Evolutionary conservation across 192 early-diverging fungal species (phyloP), one percentile per base, ranked within the genome.

Genomic region (Backusella parvicylindrica): DNA sequence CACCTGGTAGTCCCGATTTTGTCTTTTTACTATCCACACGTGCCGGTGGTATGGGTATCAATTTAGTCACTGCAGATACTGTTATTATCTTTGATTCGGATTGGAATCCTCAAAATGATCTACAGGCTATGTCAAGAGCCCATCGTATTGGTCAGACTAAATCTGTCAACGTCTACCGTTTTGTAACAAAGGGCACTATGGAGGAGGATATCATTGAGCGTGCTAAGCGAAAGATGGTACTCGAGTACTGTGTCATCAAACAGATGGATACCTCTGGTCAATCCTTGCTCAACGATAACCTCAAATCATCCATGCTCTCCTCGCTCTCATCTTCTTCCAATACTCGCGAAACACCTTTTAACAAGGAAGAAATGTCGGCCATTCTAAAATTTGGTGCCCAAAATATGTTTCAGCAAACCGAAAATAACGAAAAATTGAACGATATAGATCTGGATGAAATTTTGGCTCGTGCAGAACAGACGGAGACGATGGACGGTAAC

Each of bases 221-320:
- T 9, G 98, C 98, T 33, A 99, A 99, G 78, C 88, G 95, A 77
- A 99, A 99, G 83, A 99, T 98, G 97, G 97, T 99, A 28, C 86
- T 99, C 7, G 98, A 99, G 83, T 99, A 99, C 85, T 96, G 94
- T 79, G 96, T 99, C 79, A 99, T 99, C 84, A 98, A 97, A 79
- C 94, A 96, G 78, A 99, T 99, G 72, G 83, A 85, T 75, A 81
- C 74, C 16, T 82, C 80, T 6, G 83, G 83, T 23, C 50, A 72
- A 38, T 70, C 75, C 1, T 41, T 80, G 4, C 21, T 72, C 3
- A 65, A 64, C 23, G 65, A 77, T 68, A 84, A 85, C 40, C 66
- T 38, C 18, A 68, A 68, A 12, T 37, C 36, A 13, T 33, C 66
- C n/a, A 36, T 36, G 21, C 36, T 36, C 16, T 77, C 83, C 28